phyloP scores from a whole-genome alignment of 371 early-diverging fungal species.

The Umbelopsis sp. region DNA sequence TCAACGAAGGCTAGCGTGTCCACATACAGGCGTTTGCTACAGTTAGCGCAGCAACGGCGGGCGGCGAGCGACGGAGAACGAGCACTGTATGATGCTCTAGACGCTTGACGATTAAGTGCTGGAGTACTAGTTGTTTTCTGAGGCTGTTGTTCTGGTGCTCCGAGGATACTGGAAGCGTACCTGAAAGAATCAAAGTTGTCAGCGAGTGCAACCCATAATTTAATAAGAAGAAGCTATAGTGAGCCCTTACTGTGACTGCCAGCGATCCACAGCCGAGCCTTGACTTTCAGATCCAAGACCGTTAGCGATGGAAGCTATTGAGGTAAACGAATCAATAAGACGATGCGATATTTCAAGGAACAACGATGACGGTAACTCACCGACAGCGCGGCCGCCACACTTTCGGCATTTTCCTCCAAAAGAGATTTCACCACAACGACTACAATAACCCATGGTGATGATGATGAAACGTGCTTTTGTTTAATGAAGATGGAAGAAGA shows the following conservation, averaged over 20 bases:
- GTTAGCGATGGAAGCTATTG: conserved; percentile 53
- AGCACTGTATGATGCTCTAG: background rate
- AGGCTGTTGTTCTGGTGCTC: conserved; percentile 28
- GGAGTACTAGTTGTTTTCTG: conserved; percentile 29
- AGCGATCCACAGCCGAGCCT: conserved; percentile 43
- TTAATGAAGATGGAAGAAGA: conserved; percentile 22
- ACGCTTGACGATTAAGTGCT: background rate
- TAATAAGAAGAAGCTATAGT: background rate
- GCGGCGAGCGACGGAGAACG: conserved; percentile 24
- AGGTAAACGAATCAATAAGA: background rate
- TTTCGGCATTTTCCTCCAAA: conserved; percentile 55
- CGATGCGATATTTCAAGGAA: background rate
- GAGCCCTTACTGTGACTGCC: conserved; percentile 46
- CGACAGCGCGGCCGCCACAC: conserved; percentile 63
- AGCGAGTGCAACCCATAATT: background rate
- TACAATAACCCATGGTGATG: conserved; percentile 59
- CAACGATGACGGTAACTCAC: conserved; percentile 32
- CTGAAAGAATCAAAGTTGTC: conserved; percentile 22
- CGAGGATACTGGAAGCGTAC: conserved; percentile 47
- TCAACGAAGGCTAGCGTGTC: conserved; percentile 28
- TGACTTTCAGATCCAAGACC: conserved; percentile 41
- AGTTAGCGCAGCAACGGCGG: conserved; percentile 28
- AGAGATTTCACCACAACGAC: conserved; percentile 63
- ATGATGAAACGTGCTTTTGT: background rate
- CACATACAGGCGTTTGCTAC: conserved; percentile 26